phyloP scores from a whole-genome alignment of 345 rosid genomes.

The Citrus sp. region DNA sequence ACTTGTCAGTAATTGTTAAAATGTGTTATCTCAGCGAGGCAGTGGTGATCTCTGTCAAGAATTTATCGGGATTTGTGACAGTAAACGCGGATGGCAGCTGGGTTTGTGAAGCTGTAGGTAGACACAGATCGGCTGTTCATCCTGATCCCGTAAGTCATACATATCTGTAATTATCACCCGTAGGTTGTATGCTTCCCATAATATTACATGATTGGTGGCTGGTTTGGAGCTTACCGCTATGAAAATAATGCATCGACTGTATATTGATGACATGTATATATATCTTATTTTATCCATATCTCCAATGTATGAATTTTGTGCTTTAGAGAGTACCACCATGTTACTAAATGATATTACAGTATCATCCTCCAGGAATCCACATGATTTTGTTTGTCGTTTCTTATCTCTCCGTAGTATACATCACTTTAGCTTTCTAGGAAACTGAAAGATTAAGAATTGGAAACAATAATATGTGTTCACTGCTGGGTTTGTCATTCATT shows the following conservation, averaged over 20 bases:
- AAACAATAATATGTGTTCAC: too few species aligned
- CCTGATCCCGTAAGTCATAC: slow-evolving; percentile 69
- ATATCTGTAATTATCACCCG: not conserved
- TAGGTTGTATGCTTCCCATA: not conserved
- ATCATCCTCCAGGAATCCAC: not conserved
- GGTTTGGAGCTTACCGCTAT: not conserved
- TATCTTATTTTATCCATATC: not conserved
- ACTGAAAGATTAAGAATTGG: not conserved
- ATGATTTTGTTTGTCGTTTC: not conserved
- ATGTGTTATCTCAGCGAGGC: slow-evolving; percentile 45
- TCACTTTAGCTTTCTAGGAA: not conserved
- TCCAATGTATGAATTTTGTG: not conserved
- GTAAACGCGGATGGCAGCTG: slow-evolving; percentile 72
- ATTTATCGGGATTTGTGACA: slow-evolving; percentile 65
- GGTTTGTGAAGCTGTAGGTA: slow-evolving; percentile 53
- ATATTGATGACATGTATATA: too few species aligned
- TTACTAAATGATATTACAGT: not conserved
- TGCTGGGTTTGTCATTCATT: not conserved
- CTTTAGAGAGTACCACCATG: not conserved
- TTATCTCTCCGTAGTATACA: not conserved
- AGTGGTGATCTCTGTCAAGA: slow-evolving; percentile 70
- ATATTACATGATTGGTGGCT: not conserved
- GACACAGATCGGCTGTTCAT: slow-evolving; percentile 36
- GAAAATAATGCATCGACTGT: not conserved
- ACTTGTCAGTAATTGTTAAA: not conserved